A percentile compares a stretch with the other conserved stretches of the same genome.
Conservation (phyloP, 345 rosid species). For the Aquilaria malaccensis region DNA sequence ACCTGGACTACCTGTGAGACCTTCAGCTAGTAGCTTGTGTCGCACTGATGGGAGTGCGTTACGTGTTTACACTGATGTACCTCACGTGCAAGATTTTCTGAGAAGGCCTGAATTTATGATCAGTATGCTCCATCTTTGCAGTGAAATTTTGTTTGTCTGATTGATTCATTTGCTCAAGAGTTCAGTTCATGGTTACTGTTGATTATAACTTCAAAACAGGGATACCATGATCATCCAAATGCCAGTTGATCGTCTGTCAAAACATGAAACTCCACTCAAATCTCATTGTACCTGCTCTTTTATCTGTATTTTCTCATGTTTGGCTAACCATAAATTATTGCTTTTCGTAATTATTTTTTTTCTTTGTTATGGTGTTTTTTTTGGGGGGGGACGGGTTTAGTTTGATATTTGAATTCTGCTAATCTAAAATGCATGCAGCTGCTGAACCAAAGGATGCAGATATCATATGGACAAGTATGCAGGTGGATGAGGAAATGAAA, state of each 20-base stretch:
- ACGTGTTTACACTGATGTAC: slow-evolving; percentile 77
- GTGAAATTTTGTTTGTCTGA: slow-evolving; percentile 1
- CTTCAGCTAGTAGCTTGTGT: slow-evolving; percentile 29
- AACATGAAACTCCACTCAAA: background rate
- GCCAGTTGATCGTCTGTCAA: too few species aligned
- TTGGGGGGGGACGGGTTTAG: background rate
- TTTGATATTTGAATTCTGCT: background rate
- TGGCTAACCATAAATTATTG: background rate
- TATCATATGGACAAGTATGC: slow-evolving; percentile 88
- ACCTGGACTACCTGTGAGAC: slow-evolving; percentile 20
- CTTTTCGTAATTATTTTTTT: background rate
- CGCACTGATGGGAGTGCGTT: slow-evolving; percentile 41
- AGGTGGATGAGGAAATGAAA: slow-evolving; percentile 77
- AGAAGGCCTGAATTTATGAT: slow-evolving; percentile 72
- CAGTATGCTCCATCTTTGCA: slow-evolving; percentile 44
- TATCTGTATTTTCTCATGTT: too few species aligned
- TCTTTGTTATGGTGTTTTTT: background rate
- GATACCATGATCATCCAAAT: too few species aligned
- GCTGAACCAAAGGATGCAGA: slow-evolving; percentile 73
- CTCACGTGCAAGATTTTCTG: slow-evolving; percentile 80
- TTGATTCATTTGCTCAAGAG: background rate
- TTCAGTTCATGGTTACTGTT: too few species aligned
- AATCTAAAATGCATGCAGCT: slow-evolving; percentile 33
- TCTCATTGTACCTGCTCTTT: slow-evolving; percentile 2
- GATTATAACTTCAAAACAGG: too few species aligned